phyloP scores from a whole-genome alignment of 352 stramenopile genomes.

The Paralagenidium karlingii region DNA sequence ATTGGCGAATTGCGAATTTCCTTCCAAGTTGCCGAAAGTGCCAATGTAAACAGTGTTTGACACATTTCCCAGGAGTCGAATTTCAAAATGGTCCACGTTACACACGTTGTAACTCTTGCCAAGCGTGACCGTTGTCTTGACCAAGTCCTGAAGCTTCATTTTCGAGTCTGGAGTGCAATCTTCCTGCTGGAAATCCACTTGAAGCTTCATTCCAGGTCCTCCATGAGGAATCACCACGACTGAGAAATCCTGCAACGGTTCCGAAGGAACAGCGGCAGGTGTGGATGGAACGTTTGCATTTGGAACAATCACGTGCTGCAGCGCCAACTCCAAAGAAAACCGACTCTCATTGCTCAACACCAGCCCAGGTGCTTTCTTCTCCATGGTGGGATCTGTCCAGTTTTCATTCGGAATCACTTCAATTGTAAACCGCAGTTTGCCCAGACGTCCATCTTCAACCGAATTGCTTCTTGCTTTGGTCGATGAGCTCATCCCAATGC shows the following conservation, averaged over 20 bases:
- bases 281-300: neutral
- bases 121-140: constrained; percentile 13
- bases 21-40: constrained; percentile 17
- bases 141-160: constrained; percentile 19
- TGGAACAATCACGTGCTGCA: constrained; percentile 12
- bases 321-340: constrained; percentile 28
- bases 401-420: constrained; percentile 51
- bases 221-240: constrained; percentile 35
- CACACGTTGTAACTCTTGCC: constrained; percentile 43
- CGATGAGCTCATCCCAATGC: constrained; percentile 14
- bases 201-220: constrained; percentile 23
- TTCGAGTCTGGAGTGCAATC: constrained; percentile 21
- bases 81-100: constrained; percentile 39
- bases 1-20: constrained; percentile 12
- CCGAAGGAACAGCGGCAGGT: neutral
- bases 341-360: constrained; percentile 20
- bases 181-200: constrained; percentile 30
- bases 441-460: constrained; percentile 26
- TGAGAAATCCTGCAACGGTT: constrained; percentile 24
- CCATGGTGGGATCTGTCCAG: constrained; percentile 16
- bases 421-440: constrained; percentile 32
- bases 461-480: constrained; percentile 23
- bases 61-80: constrained; percentile 19
- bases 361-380: constrained; percentile 4
- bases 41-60: constrained; percentile 21